phyloP scores from a whole-genome alignment of 495 filamentous ascomycete species.

The Xylaria scruposa region DNA sequence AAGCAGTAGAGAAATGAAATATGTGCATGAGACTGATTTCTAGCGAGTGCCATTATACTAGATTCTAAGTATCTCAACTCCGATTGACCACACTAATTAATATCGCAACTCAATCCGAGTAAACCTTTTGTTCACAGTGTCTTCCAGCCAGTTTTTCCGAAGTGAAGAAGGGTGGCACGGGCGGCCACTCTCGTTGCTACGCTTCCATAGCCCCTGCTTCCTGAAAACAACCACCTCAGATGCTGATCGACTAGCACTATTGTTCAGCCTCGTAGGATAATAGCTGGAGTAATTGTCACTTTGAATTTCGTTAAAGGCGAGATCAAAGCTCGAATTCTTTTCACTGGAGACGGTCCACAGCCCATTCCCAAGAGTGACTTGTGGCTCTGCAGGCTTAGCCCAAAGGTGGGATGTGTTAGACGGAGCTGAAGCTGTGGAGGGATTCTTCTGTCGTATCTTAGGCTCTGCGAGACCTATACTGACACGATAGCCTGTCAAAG shows the following conservation, averaged over 20 bases:
- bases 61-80: neutral
- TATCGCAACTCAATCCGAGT: slow-evolving; percentile 39
- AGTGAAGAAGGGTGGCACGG: slow-evolving; percentile 8
- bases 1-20: neutral
- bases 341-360: slow-evolving; percentile 3
- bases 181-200: neutral
- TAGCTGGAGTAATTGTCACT: neutral
- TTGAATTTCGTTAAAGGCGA: neutral
- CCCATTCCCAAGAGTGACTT: neutral
- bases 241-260: neutral
- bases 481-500: slow-evolving; percentile 40
- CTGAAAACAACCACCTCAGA: neutral
- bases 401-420: slow-evolving; percentile 9
- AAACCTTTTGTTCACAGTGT: slow-evolving; percentile 37
- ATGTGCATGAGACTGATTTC: neutral
- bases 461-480: neutral
- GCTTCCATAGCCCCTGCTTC: slow-evolving; percentile 23
- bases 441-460: neutral
- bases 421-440: neutral
- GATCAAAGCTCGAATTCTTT: neutral
- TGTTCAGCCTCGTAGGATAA: neutral
- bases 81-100: slow-evolving; percentile 9
- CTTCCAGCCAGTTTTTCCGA: slow-evolving; percentile 37
- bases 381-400: neutral
- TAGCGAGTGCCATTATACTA: neutral